Evolutionary conservation across 768 basidiomycete species (phyloP), one percentile per base, ranked within the genome.

Genomic region (Daedaleopsis sinensis): DNA sequence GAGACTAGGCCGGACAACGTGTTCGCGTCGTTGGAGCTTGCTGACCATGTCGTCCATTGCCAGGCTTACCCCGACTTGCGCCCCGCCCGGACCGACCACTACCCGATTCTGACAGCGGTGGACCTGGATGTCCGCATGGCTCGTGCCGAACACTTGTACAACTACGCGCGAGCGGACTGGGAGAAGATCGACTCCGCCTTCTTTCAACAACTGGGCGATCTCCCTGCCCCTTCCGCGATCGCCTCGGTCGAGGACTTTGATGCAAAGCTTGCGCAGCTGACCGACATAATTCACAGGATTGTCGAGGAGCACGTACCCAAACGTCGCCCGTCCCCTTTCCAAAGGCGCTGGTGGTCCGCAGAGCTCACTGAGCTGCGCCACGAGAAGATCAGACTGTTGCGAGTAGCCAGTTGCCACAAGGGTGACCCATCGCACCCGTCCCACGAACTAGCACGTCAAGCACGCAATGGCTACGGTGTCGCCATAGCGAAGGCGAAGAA

Each of bases 151-250:
- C 35, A 51, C 1, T 21, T 39, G 0, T 27, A 49, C 3, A 73
- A 79, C 68, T 80, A 72, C 57, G 21, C 68, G 1, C 35, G 43
- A 8, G 65, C 69, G 0, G 70, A 77, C 59, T 79, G 77, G 78
- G 57, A 69, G 0, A 52, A 63, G 0, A 76, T 78, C 58, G 48
- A 63, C 5, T 53, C 65, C 6, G 48, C 18, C 3, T 67, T 80
- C 0, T 21, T 1, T 0, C 18, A 21, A 7, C 5, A 37, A 46
- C 23, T 55, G 21, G 24, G 1, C 3, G 18, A 36, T 2, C 11
- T 24, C 5, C 1, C 23, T 16, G 23, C 27, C 54, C 43, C 47
- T 3, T 2, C 21, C 1, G 24, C 24, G 3, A 51, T 58, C 36
- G 11, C 46, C 37, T 37, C 61, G 2, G 47, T 49, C 5, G 55